These are phyloP conservation scores for Cytidiella melzeri DNA, from an alignment of 768 basidiomycete species.

Conservation along the genomic window DNA sequence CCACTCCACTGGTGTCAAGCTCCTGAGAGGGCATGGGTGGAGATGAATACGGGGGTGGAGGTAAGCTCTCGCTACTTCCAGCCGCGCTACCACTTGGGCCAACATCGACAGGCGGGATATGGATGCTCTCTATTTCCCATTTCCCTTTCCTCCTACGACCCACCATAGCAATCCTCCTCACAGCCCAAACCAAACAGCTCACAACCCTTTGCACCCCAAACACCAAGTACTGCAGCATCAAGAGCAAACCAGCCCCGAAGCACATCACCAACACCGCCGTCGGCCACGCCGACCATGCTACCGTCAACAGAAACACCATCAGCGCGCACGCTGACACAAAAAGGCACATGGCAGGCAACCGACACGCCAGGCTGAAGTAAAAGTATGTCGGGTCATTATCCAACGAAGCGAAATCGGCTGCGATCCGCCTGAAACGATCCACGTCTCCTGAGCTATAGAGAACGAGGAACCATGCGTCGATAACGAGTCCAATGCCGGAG, in stretches of 20 bases:
- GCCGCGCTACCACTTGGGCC: too few species aligned
- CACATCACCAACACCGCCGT: slow-evolving; percentile 53
- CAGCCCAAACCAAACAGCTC: slow-evolving; percentile 15
- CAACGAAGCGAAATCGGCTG: slow-evolving; percentile 46
- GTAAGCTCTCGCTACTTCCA: too few species aligned
- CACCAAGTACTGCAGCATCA: slow-evolving; percentile 63
- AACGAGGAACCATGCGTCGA: slow-evolving; percentile 62
- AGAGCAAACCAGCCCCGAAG: slow-evolving; percentile 48
- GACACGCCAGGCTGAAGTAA: slow-evolving; percentile 64
- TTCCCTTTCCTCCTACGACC: neutral
- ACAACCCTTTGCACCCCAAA: slow-evolving; percentile 35
- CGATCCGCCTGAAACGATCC: slow-evolving; percentile 42
- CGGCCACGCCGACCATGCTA: slow-evolving; percentile 63
- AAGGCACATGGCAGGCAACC: slow-evolving; percentile 58
- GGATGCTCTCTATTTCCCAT: neutral
- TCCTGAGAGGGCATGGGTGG: neutral
- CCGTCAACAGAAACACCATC: slow-evolving; percentile 51
- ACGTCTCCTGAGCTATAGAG: slow-evolving; percentile 50
- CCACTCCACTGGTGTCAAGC: too few species aligned
- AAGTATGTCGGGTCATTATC: slow-evolving; percentile 35
- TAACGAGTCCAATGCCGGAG: slow-evolving; percentile 59
- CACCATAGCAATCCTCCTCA: neutral
- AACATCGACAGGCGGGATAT: neutral
- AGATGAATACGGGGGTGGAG: neutral
- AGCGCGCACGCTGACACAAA: slow-evolving; percentile 50